A percentile compares a stretch with the other conserved stretches of the same genome.
phyloP scores from a whole-genome alignment of 192 early-diverging fungal genomes.

The Gaertneriomyces semiglobifer region DNA sequence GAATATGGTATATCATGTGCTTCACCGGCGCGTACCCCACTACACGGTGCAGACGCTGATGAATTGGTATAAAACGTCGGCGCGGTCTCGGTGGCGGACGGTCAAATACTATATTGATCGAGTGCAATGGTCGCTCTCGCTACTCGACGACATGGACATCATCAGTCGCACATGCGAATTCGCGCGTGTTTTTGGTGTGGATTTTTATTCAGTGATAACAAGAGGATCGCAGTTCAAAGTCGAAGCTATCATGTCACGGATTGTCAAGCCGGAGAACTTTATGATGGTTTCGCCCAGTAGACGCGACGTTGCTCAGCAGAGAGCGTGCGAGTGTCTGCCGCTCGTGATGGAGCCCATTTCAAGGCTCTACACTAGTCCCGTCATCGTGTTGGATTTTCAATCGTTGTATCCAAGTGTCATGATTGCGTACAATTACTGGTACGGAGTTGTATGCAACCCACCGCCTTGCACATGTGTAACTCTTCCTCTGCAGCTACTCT shows the following conservation, averaged over 20 bases:
- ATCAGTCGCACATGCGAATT: constrained; percentile 73
- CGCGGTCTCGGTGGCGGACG: constrained; percentile 56
- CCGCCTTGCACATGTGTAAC: background rate
- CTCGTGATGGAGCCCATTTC: constrained; percentile 85
- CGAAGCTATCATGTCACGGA: constrained; percentile 68
- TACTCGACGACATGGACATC: constrained; percentile 69
- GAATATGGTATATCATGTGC: constrained; percentile 65
- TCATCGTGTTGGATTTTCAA: constrained; percentile 91
- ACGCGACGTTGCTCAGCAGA: constrained; percentile 58
- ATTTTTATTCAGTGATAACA: constrained; percentile 79
- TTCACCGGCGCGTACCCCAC: constrained; percentile 68
- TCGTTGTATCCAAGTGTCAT: constrained; percentile 92
- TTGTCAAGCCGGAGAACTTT: constrained; percentile 67
- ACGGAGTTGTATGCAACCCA: background rate
- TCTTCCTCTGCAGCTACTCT: constrained; percentile 54
- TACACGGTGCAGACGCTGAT: constrained; percentile 57
- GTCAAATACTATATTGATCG: constrained; percentile 68
- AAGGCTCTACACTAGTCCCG: constrained; percentile 76
- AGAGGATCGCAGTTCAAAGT: constrained; percentile 92
- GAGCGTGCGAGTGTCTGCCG: constrained; percentile 82
- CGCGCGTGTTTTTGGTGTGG: constrained; percentile 87
- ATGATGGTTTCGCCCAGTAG: constrained; percentile 72
- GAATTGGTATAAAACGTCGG: constrained; percentile 59
- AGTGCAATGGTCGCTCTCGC: constrained; percentile 59
- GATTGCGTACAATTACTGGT: constrained; percentile 96